phyloP scores from a whole-genome alignment of 768 basidiomycete genomes.

The Suillus sp. region DNA sequence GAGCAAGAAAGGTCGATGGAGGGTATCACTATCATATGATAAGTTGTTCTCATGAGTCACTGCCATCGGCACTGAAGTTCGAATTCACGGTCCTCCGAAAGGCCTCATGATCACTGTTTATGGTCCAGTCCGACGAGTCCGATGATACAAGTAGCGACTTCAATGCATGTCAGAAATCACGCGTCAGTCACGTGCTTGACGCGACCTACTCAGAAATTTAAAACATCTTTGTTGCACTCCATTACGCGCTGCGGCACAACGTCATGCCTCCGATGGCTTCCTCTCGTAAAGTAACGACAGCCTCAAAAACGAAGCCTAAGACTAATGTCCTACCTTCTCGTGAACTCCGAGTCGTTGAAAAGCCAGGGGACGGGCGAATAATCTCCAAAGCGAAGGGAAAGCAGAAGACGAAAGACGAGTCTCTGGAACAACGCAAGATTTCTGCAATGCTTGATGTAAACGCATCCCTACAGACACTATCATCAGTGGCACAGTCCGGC shows the following conservation, averaged over 20 bases:
- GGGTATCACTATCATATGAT: too few relatives aligned
- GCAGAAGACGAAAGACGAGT: background rate
- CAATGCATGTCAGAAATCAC: background rate
- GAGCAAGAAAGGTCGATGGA: too few relatives aligned
- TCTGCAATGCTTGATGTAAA: conserved; percentile 68
- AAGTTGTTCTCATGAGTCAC: too few relatives aligned
- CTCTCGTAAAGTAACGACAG: background rate
- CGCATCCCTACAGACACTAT: conserved; percentile 57
- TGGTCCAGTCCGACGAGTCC: too few relatives aligned
- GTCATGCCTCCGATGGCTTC: background rate
- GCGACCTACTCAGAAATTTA: background rate
- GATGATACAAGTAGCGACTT: too few relatives aligned
- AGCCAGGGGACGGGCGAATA: background rate
- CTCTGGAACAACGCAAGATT: conserved; percentile 40
- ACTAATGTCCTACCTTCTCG: background rate
- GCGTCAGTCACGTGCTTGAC: background rate
- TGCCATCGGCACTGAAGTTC: too few relatives aligned
- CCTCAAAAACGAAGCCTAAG: background rate
- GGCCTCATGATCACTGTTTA: too few relatives aligned
- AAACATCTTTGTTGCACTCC: background rate
- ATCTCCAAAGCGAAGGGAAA: background rate
- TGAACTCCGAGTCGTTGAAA: background rate
- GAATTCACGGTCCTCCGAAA: too few relatives aligned
- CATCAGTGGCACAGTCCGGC: conserved; percentile 53
- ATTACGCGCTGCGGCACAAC: background rate